A percentile compares a stretch with the other conserved stretches of the same genome.
Conservation (phyloP, 2,329 filamentous ascomycete genomes). For the Pseudogymnoascus sp. region DNA sequence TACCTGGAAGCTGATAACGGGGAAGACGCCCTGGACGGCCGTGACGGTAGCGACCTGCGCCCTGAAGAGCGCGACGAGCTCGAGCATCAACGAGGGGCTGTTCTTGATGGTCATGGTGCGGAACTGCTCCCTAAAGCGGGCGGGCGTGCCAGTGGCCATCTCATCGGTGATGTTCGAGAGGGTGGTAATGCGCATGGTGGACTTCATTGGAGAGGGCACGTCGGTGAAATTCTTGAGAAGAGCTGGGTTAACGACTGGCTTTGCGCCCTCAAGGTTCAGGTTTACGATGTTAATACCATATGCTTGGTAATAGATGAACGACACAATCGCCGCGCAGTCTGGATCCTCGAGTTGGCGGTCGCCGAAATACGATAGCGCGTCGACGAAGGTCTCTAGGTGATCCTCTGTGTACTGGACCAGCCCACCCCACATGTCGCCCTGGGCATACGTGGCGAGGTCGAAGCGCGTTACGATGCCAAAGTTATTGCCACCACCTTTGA, state of each 20-base stretch:
- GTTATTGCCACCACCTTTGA: slow-evolving; percentile 51
- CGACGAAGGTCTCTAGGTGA: not conserved
- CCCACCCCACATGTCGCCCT: not conserved
- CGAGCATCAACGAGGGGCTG: not conserved
- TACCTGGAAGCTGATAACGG: not conserved
- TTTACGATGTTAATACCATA: not conserved
- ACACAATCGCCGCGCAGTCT: not conserved
- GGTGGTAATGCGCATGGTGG: not conserved
- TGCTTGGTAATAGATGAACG: not conserved
- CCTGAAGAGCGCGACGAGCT: not conserved
- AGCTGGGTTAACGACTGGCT: not conserved
- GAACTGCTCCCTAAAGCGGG: not conserved
- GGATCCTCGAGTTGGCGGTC: not conserved
- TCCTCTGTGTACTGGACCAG: not conserved
- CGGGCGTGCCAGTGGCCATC: not conserved
- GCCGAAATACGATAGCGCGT: not conserved
- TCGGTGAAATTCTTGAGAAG: slow-evolving; percentile 1
- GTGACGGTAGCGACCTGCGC: not conserved
- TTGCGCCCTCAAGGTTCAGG: not conserved
- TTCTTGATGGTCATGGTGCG: not conserved
- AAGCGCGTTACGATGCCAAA: slow-evolving; percentile 45
- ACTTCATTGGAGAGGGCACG: not conserved
- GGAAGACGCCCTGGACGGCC: not conserved
- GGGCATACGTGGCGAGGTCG: slow-evolving; percentile 29
- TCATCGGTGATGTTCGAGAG: not conserved